phyloP scores from a whole-genome alignment of 139 green algal genomes.

The Penium margaritaceum region DNA sequence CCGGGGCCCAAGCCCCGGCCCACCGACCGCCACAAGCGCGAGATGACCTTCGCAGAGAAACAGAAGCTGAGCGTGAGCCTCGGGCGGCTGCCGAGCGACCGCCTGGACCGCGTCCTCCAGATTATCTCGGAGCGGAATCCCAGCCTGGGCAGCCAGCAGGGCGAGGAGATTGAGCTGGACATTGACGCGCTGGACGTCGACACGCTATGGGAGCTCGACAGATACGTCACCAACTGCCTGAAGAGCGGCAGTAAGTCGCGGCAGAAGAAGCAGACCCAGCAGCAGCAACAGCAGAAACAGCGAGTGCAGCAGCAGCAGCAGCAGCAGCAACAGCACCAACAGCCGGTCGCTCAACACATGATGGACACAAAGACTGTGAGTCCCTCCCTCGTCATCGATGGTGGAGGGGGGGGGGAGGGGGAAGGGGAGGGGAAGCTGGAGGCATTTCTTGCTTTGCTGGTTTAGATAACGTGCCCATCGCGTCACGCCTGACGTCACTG shows the following conservation, averaged over 20 bases:
- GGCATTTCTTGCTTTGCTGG: too few relatives aligned
- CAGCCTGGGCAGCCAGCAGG: conserved; percentile 22
- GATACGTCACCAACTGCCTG: conserved; percentile 51
- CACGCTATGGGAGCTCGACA: conserved; percentile 60
- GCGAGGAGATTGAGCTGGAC: conserved; percentile 64
- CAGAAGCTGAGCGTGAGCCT: conserved; percentile 61
- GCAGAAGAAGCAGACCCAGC: too few relatives aligned
- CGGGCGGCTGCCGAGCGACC: conserved; percentile 57
- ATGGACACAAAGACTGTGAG: too few relatives aligned
- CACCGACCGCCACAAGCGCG: conserved; percentile 27
- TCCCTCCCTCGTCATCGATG: too few relatives aligned
- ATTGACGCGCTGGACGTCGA: conserved; percentile 56
- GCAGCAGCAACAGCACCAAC: too few relatives aligned
- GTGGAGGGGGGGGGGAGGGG: too few relatives aligned
- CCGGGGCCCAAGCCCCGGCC: conserved; percentile 35
- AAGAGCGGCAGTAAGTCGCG: conserved; percentile 50
- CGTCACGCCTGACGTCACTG: too few relatives aligned
- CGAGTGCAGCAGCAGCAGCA: too few relatives aligned
- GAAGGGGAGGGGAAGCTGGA: too few relatives aligned
- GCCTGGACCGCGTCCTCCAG: conserved; percentile 55
- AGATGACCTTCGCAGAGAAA: conserved; percentile 71
- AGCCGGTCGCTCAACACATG: too few relatives aligned
- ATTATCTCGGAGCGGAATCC: conserved; percentile 54
- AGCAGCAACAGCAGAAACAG: too few relatives aligned
- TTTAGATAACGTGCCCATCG: too few relatives aligned